Conservation (phyloP, 352 stramenopile genomes). For the Pythium sukuiense region DNA sequence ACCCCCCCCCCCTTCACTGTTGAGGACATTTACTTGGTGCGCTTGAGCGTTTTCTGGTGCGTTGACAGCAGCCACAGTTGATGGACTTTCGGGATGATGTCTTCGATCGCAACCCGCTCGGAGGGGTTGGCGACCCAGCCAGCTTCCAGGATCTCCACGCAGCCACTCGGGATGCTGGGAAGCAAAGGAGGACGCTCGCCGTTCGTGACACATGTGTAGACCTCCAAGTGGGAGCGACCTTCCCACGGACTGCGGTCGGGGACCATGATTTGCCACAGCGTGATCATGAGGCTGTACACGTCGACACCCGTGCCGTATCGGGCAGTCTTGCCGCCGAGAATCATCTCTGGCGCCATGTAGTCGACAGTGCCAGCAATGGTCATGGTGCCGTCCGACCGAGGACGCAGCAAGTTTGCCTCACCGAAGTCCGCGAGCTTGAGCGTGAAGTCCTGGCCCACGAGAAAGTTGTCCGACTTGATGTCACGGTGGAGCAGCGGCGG, state of each 20-base stretch:
- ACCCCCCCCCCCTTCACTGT: too few relatives aligned
- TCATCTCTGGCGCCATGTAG: constrained; percentile 88
- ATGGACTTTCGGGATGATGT: constrained; percentile 78
- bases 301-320: constrained; percentile 77
- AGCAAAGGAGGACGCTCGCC: constrained; percentile 71
- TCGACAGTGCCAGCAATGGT: constrained; percentile 85
- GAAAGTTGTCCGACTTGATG: constrained; percentile 88
- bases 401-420: constrained; percentile 79
- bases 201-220: constrained; percentile 74
- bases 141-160: constrained; percentile 68
- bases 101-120: constrained; percentile 72
- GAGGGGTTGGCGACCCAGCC: constrained; percentile 69
- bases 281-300: constrained; percentile 88
- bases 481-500: constrained; percentile 79
- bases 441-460: constrained; percentile 75
- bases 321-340: constrained; percentile 78
- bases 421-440: constrained; percentile 86
- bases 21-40: constrained; percentile 56
- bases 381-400: constrained; percentile 78
- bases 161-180: constrained; percentile 67
- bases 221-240: constrained; percentile 70
- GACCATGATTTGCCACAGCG: constrained; percentile 87
- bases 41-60: constrained; percentile 72
- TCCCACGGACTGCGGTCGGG: constrained; percentile 75
- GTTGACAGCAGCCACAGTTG: constrained; percentile 75